Base-by-base conservation (phyloP, 441 rosid species). In the Pelargonium australe region DNA sequence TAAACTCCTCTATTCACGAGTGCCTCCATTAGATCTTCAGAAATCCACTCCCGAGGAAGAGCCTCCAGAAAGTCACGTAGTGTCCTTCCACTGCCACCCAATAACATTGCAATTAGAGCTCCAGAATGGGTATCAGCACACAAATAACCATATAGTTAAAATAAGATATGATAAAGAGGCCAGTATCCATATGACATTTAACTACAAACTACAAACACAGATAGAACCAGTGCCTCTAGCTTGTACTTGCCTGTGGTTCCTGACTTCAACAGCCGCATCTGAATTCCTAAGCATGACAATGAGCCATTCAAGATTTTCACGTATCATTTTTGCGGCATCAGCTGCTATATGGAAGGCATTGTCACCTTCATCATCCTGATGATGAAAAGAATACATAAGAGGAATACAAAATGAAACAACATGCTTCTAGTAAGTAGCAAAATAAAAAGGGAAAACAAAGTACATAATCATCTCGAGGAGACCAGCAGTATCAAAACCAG, bases 321-420 rank as follows among this genome's bases (percentile, higher is more conserved):
- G 94, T 72, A 92, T 92, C 97, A 91, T 92, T 85, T 89, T 95
- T 75, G 97, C 97, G 37, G 92, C 85, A 76, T 92, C 98, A 13
- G 99, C 99, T 41, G 99, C 99, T 80, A 95, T 89, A 80, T 92
- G 99, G 83, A 95, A 95, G 70, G 98, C 98, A 78, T 88, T 90
- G 72, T 91, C 91, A 58, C 99, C 98, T 80, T 95, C 98, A 83
- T 95, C 99, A 73, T 91, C 97, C 99, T 95, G 85, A 73, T 25
- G 72, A 73, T 65, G 37, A 75, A 45, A 73, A 72, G 72, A 68
- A 64, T 66, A 68, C 43, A 68, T 60, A 78, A 62, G 74, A 62
- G 67, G 78, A 73, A 41, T 75, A 68, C 68, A 69, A 67, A 37
- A 64, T 68, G 25, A 65, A 71, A 55, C 71, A 8, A 64, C 65